A percentile compares a stretch with the other conserved stretches of the same genome.
These are phyloP conservation scores for Monosporozyma aerobia DNA, from an alignment of 805 yeast species.

Conservation along the genomic window DNA sequence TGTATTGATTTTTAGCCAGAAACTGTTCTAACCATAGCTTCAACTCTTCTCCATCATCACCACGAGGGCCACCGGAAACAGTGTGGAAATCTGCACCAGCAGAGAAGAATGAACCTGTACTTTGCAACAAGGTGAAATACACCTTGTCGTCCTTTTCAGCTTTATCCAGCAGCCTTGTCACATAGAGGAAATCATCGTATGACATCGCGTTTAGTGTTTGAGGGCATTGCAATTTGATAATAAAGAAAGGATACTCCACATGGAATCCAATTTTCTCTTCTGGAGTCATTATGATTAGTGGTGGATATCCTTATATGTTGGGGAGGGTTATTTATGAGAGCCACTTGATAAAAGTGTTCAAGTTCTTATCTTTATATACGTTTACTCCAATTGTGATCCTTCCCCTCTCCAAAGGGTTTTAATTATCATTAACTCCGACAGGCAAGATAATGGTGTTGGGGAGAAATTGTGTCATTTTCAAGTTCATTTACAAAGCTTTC, in stretches of 20 bases:
- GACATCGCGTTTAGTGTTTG: slow-evolving; percentile 55
- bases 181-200: slow-evolving; percentile 50
- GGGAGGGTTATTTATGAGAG: background rate
- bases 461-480: background rate
- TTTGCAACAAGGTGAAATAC: slow-evolving; percentile 53
- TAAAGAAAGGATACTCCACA: slow-evolving; percentile 32
- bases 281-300: slow-evolving; percentile 1
- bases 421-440: background rate
- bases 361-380: background rate
- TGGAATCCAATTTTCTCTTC: slow-evolving; percentile 11
- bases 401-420: background rate
- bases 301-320: background rate
- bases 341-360: background rate
- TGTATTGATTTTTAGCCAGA: slow-evolving; percentile 60
- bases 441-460: background rate
- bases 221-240: slow-evolving; percentile 62
- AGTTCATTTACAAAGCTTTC: background rate
- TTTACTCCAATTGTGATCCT: background rate
- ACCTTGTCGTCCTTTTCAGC: slow-evolving; percentile 60
- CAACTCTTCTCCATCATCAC: slow-evolving; percentile 17
- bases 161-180: slow-evolving; percentile 49
- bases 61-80: slow-evolving; percentile 9
- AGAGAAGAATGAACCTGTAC: slow-evolving; percentile 68
- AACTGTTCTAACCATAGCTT: slow-evolving; percentile 47
- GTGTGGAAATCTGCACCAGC: slow-evolving; percentile 72